Percentiles rank a stretch among this genome's conserved stretches.
phyloP scores from a whole-genome alignment of 495 filamentous ascomycete species.

The Hyphodiscus hymeniophilus region DNA sequence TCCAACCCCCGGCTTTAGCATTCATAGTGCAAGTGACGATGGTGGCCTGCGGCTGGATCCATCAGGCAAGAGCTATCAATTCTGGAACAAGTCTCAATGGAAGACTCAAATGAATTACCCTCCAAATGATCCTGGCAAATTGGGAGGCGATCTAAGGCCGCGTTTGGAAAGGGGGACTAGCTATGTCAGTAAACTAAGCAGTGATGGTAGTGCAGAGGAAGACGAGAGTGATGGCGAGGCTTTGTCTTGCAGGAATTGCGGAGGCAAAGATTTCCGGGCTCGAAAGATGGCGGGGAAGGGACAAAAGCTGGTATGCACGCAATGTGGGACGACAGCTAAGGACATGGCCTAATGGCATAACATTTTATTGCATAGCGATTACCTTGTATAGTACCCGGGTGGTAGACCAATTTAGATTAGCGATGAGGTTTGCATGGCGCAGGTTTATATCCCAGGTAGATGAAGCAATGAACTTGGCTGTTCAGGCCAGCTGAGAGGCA shows the following conservation, averaged over 20 bases:
- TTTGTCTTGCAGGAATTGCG: slow-evolving; percentile 17
- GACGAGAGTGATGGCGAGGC: slow-evolving; percentile 20
- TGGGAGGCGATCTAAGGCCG: slow-evolving; percentile 8
- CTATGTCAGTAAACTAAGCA: slow-evolving; percentile 17
- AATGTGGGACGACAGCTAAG: slow-evolving; percentile 15
- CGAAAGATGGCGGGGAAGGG: slow-evolving; percentile 17
- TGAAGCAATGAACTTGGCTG: not conserved
- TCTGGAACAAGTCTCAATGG: slow-evolving; percentile 22
- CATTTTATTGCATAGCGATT: too few species aligned
- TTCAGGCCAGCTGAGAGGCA: too few species aligned
- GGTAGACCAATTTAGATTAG: not conserved
- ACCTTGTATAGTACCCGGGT: too few species aligned
- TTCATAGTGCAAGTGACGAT: slow-evolving; percentile 13
- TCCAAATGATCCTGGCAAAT: slow-evolving; percentile 10
- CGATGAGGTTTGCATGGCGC: not conserved
- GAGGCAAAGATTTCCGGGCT: slow-evolving; percentile 22
- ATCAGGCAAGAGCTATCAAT: slow-evolving; percentile 17
- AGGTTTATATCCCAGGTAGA: not conserved
- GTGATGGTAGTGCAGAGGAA: slow-evolving; percentile 13
- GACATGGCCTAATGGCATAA: slow-evolving; percentile 1
- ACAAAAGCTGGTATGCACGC: slow-evolving; percentile 21
- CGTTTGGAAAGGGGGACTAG: slow-evolving; percentile 2
- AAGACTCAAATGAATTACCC: not conserved
- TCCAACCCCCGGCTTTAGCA: slow-evolving; percentile 23
- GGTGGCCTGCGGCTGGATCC: slow-evolving; percentile 11